These are phyloP conservation scores for Tephrocybe sp. DNA, from an alignment of 768 basidiomycete genomes.

Conservation along the genomic window DNA sequence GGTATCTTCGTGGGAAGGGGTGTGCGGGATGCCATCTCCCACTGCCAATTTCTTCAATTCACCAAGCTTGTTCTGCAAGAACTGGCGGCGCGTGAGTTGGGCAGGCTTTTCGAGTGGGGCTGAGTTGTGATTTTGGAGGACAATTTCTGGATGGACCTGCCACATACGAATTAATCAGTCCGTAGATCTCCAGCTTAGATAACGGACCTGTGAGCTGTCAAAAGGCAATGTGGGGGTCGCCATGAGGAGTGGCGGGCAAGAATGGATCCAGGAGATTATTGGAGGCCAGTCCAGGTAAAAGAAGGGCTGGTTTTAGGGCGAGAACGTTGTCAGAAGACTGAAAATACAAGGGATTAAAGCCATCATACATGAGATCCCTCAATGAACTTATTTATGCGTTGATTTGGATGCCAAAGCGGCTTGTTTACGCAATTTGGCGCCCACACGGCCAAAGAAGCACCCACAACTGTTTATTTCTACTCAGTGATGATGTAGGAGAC, in stretches of 20 bases:
- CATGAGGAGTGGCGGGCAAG: background rate
- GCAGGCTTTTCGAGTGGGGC: background rate
- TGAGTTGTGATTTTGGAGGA: background rate
- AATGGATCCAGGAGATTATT: background rate
- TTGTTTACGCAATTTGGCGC: constrained; percentile 35
- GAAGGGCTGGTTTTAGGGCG: constrained; percentile 3
- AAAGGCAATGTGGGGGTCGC: background rate
- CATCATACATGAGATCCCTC: constrained; percentile 20
- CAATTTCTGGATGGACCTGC: background rate
- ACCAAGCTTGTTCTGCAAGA: constrained; percentile 2
- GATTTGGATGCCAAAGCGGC: constrained; percentile 26
- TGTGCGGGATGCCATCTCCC: constrained; percentile 19
- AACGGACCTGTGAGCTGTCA: background rate
- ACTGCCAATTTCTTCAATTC: constrained; percentile 4
- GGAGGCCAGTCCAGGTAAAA: background rate
- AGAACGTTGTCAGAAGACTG: constrained; percentile 7
- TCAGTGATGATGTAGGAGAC: background rate
- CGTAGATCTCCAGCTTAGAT: background rate
- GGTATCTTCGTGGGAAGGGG: constrained; percentile 17
- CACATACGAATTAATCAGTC: background rate
- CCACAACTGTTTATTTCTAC: constrained; percentile 23
- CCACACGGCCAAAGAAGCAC: constrained; percentile 38
- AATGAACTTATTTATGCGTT: constrained; percentile 20
- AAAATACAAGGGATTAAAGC: constrained; percentile 18
- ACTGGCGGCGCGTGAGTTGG: constrained; percentile 2